Evolutionary conservation across 2,329 filamentous ascomycete genomes (phyloP).

Genomic region (Diaporthe velutina): DNA sequence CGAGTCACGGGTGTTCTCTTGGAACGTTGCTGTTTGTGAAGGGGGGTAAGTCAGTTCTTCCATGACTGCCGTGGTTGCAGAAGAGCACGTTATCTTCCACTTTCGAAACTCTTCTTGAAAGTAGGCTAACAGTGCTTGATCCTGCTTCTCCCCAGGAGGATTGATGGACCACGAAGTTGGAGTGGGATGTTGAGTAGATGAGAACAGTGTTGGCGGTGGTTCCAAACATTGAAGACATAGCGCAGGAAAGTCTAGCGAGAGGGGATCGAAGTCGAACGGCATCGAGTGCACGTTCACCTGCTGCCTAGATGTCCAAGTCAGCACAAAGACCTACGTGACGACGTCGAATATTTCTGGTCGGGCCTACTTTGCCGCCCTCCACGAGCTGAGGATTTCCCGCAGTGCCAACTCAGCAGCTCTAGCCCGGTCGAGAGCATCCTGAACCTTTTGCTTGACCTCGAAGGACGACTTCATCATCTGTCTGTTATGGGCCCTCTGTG

Average conservation of each 20-base stretch:
- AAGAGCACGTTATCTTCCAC: constrained; percentile 70
- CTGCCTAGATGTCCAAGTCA: constrained; percentile 54
- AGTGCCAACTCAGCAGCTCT: constrained; percentile 87
- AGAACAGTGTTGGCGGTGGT: constrained; percentile 85
- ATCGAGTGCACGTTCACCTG: constrained; percentile 67
- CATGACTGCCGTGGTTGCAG: constrained; percentile 60
- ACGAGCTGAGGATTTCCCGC: constrained; percentile 83
- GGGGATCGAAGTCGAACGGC: constrained; percentile 85
- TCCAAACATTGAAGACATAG: constrained; percentile 86
- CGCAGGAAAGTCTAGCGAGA: constrained; percentile 86
- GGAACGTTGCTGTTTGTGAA: constrained; percentile 50
- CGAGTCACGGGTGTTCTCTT: constrained; percentile 60
- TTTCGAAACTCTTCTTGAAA: constrained; percentile 76
- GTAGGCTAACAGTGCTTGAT: constrained; percentile 76
- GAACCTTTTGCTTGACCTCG: constrained; percentile 72
- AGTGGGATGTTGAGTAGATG: constrained; percentile 82
- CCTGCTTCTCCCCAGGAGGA: constrained; percentile 80
- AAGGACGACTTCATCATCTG: constrained; percentile 70
- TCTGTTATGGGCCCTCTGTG: constrained; percentile 61
- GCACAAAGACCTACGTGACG: neutral
- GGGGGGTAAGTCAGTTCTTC: constrained; percentile 67
- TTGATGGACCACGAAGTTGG: constrained; percentile 84
- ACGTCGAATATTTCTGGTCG: constrained; percentile 38
- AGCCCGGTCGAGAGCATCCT: constrained; percentile 82
- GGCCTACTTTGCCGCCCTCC: constrained; percentile 85